These are phyloP conservation scores for Millerozyma miso DNA, from an alignment of 805 yeast species.

Conservation along the genomic window DNA sequence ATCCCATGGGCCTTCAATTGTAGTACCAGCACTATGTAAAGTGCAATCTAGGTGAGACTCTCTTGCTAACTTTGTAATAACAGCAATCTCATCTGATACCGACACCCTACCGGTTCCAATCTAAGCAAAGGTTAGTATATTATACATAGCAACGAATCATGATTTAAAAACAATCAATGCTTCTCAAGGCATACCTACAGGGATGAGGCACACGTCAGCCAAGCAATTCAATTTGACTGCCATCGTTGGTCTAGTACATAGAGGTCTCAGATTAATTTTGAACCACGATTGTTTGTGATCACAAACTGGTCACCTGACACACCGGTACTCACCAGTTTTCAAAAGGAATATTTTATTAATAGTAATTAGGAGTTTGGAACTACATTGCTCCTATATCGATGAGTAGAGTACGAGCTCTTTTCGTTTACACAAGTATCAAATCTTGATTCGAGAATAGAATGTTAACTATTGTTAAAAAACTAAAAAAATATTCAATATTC, in stretches of 20 bases:
- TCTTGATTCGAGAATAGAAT: too few relatives aligned
- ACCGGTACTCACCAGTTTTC: too few relatives aligned
- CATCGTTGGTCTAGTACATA: conserved; percentile 1
- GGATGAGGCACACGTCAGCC: conserved; percentile 84
- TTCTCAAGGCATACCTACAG: conserved; percentile 44
- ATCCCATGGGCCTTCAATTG: conserved; percentile 90
- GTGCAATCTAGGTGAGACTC: conserved; percentile 61
- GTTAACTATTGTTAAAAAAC: too few relatives aligned
- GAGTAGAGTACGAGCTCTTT: too few relatives aligned
- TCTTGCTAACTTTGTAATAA: conserved; percentile 60
- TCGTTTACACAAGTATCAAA: too few relatives aligned
- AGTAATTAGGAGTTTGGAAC: too few relatives aligned
- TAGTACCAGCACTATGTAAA: conserved; percentile 89
- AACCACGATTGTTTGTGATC: too few relatives aligned
- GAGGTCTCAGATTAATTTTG: too few relatives aligned
- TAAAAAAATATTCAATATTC: too few relatives aligned
- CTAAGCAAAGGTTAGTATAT: conserved; percentile 26
- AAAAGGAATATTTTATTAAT: too few relatives aligned
- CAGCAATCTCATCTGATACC: conserved; percentile 75
- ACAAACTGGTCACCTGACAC: neutral
- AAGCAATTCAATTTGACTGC: conserved; percentile 55
- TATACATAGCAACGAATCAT: too few relatives aligned
- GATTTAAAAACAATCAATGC: neutral
- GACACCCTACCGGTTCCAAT: conserved; percentile 78
- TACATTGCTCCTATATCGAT: too few relatives aligned